Conservation (phyloP, 2,329 filamentous ascomycete genomes). For the Fusarium sp. region DNA sequence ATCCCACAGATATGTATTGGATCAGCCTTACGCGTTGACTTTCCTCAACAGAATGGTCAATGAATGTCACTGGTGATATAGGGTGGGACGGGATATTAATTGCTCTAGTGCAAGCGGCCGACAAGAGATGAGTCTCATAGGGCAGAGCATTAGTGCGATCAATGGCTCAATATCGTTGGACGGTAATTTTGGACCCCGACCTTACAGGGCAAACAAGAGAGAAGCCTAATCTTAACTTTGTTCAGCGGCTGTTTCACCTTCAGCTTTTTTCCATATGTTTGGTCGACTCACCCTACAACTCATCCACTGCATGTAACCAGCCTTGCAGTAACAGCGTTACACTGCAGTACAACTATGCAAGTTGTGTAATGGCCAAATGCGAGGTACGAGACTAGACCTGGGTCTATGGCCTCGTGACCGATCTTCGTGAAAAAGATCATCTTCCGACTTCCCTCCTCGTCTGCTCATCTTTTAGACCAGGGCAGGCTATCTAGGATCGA, state of each 20-base stretch:
- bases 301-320: background rate
- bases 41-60: background rate
- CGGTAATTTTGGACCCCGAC: constrained; percentile 29
- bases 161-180: constrained; percentile 13
- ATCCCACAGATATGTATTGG: background rate
- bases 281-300: constrained; percentile 1
- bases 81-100: background rate
- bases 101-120: constrained; percentile 6
- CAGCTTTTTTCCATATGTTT: constrained; percentile 20
- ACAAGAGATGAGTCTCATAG: constrained; percentile 12
- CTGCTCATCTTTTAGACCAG: constrained; percentile 19
- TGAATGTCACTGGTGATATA: constrained; percentile 5
- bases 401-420: constrained; percentile 27
- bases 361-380: constrained; percentile 1
- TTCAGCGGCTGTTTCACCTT: constrained; percentile 34
- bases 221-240: constrained; percentile 43
- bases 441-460: constrained; percentile 31
- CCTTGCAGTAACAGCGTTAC: constrained; percentile 20
- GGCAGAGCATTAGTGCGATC: constrained; percentile 19
- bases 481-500: constrained; percentile 21
- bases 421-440: constrained; percentile 27
- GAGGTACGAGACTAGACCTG: constrained; percentile 13
- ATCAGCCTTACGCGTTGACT: constrained; percentile 16
- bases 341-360: constrained; percentile 1
- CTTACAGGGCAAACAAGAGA: constrained; percentile 24